phyloP scores from a whole-genome alignment of 176 grass and related monocot genomes.

The Miscanthus lutarioriparius region DNA sequence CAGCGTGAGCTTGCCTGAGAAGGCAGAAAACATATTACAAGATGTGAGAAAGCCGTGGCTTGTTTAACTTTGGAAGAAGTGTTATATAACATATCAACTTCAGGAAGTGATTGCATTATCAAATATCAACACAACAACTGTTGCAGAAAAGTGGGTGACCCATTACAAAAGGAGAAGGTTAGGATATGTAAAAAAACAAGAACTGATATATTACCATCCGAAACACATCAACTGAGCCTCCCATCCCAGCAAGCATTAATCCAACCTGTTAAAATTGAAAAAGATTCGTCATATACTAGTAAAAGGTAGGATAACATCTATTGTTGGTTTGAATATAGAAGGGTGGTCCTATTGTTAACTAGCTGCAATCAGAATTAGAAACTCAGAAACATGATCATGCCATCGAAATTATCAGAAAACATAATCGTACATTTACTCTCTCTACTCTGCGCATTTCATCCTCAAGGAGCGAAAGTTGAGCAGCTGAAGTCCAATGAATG shows the following conservation, averaged over 20 bases:
- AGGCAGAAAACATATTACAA: conserved; percentile 6
- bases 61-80: background rate
- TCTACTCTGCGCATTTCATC: conserved; percentile 98
- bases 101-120: background rate
- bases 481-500: conserved; percentile 98
- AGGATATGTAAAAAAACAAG: background rate
- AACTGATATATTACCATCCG: conserved; percentile 66
- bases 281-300: background rate
- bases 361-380: background rate
- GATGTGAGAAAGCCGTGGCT: background rate
- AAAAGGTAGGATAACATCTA: background rate
- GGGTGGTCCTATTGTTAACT: background rate
- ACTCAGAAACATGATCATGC: background rate
- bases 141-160: background rate
- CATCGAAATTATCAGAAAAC: background rate
- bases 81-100: background rate
- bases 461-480: conserved; percentile 90
- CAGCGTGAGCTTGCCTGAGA: conserved; percentile 79
- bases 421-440: conserved; percentile 82
- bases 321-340: conserved; percentile 6
- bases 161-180: background rate
- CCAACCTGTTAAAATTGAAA: conserved; percentile 73
- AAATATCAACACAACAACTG: background rate
- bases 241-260: conserved; percentile 97
- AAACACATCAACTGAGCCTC: conserved; percentile 81